These are phyloP conservation scores for Teratosphaeria viscida DNA, from an alignment of 2,329 filamentous ascomycete species.

Conservation along the genomic window DNA sequence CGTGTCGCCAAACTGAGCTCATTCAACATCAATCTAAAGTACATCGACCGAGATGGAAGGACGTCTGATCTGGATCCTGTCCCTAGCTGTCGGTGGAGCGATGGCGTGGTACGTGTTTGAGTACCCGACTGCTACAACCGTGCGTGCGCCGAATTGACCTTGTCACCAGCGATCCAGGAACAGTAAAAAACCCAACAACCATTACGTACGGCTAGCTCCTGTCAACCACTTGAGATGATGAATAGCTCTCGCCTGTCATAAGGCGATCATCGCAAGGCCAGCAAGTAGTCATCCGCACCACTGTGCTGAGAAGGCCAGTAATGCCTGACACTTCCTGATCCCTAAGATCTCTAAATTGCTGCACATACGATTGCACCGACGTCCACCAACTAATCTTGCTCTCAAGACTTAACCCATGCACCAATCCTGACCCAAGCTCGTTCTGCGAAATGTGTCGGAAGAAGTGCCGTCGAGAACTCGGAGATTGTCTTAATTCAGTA, in stretches of 20 bases:
- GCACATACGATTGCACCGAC: not conserved
- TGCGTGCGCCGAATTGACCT: not conserved
- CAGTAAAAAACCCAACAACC: not conserved
- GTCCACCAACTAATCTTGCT: not conserved
- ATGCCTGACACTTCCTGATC: not conserved
- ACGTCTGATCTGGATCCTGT: not conserved
- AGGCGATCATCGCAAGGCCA: not conserved
- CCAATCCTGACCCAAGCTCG: not conserved
- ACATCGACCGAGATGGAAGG: not conserved
- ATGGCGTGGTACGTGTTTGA: not conserved
- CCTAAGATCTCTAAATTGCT: not conserved
- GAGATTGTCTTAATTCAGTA: not conserved
- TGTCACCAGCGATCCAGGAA: not conserved
- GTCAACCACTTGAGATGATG: not conserved
- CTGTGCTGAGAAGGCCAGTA: not conserved
- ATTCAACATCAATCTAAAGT: not conserved
- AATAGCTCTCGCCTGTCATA: not conserved
- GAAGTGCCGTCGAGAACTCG: not conserved
- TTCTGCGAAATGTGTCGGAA: not conserved
- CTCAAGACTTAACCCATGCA: not conserved
- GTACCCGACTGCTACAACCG: not conserved
- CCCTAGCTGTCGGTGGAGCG: not conserved
- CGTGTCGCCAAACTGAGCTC: not conserved
- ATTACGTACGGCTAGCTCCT: not conserved
- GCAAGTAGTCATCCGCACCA: not conserved